Percentiles rank a stretch among this genome's conserved stretches.
Evolutionary conservation across 306 rosid species (phyloP).

Genomic region (Prunus fruticosa): DNA sequence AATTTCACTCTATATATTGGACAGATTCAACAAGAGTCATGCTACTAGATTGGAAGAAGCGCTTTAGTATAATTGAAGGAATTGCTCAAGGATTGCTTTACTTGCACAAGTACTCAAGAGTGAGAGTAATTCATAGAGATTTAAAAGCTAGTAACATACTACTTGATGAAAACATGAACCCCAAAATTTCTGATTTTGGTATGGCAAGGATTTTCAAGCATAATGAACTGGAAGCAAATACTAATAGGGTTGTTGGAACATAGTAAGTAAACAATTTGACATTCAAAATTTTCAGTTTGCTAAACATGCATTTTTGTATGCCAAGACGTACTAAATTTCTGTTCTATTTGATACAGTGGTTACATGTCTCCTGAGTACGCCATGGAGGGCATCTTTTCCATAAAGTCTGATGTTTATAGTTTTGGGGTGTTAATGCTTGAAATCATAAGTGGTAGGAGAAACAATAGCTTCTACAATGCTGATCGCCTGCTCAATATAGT

Average conservation of each 20-base stretch:
- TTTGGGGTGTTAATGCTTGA: too few relatives aligned
- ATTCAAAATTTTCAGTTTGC: too few relatives aligned
- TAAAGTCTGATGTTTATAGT: too few relatives aligned
- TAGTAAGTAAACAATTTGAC: background rate
- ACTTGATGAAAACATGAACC: background rate
- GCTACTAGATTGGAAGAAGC: slow-evolving; percentile 23
- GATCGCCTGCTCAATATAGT: too few relatives aligned
- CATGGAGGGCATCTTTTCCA: too few relatives aligned
- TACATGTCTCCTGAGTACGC: too few relatives aligned
- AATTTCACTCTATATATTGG: too few relatives aligned
- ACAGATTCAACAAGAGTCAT: slow-evolving; percentile 3
- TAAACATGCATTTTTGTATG: too few relatives aligned
- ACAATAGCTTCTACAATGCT: too few relatives aligned
- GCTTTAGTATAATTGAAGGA: slow-evolving; percentile 13
- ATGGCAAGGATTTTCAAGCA: slow-evolving; percentile 4
- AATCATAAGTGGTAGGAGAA: too few relatives aligned
- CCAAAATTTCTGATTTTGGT: slow-evolving; percentile 22
- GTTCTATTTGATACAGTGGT: too few relatives aligned
- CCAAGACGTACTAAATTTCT: too few relatives aligned
- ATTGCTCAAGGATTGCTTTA: background rate
- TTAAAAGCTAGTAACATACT: slow-evolving; percentile 27
- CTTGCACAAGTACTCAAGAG: slow-evolving; percentile 28
- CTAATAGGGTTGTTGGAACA: slow-evolving; percentile 9
- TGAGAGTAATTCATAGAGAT: slow-evolving; percentile 19
- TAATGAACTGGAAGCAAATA: slow-evolving; percentile 3